Evolutionary conservation across 2,329 filamentous ascomycete genomes (phyloP), one percentile per base, ranked within the genome.

Genomic region (Gnomoniopsis sp.): DNA sequence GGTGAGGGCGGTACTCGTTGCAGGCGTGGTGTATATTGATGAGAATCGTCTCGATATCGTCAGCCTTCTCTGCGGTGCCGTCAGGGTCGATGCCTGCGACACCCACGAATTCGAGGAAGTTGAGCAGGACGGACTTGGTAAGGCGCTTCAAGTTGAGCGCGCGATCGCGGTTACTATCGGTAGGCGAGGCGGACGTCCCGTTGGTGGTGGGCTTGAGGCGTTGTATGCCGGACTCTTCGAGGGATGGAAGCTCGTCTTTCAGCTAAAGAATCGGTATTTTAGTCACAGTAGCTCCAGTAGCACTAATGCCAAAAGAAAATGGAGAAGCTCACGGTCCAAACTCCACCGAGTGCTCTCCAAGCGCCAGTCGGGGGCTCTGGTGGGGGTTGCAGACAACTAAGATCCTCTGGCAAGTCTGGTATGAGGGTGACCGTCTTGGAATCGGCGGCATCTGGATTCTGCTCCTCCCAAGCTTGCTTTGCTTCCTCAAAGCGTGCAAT

Each of bases 1-100:
- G 93, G 71, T 97, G 93, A 11, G 93, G 93, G 34, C 93, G 84
- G 74, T 96, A 98, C 72, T 96, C 88, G 72, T 99, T 99, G 64
- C 98, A 86, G 55, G 96, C 82, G 68, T 96, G 91, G 74, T 97
- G 92, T 68, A 96, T 89, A 72, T 98, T 98, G 72, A 93, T 87
- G 63, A 96, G 88, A 30, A 98, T 77, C 17, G 88, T 92, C 67
- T 89, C 83, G 34, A 99, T 75, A 71, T 98, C 89, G 48, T 85
- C 79, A 49, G 93, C 81, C 70, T 96, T 96, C 46, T 85, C 81
- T 26, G 83, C 78, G 53, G 86, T 88, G 70, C 88, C 66, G 46
- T 65, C 49, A 23, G 91, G 89, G 49, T 88, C 81, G n/a, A 84
- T 74, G 11, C 84, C 81, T 58, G 96, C 77, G 15, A 89, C 77